phyloP scores from a whole-genome alignment of 371 early-diverging fungal species.

The Nematocida parisii region DNA sequence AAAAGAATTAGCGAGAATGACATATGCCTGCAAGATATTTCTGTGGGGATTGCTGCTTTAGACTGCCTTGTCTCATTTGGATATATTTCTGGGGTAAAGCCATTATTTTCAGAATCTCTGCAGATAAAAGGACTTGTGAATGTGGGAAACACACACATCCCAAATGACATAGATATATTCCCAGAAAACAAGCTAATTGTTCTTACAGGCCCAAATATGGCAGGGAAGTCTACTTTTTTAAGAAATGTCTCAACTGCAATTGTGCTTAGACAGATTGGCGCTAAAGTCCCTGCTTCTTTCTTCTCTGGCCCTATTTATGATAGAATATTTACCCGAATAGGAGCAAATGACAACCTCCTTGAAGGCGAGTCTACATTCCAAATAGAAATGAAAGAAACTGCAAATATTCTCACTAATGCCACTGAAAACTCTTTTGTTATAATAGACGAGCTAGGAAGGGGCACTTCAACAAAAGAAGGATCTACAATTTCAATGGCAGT shows the following conservation, averaged over 20 bases:
- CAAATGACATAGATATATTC: conserved; percentile 77
- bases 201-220: conserved; percentile 94
- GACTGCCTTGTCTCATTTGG: conserved; percentile 78
- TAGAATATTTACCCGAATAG: conserved; percentile 74
- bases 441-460: conserved; percentile 96
- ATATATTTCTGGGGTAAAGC: conserved; percentile 73
- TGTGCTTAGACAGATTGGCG: conserved; percentile 94
- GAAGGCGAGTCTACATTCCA: conserved; percentile 95
- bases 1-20: conserved; percentile 43
- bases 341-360: conserved; percentile 81
- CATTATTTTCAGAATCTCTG: conserved; percentile 82
- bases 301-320: conserved; percentile 73
- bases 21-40: conserved; percentile 72
- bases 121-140: conserved; percentile 51
- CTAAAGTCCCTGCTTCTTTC: conserved; percentile 82
- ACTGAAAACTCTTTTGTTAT: conserved; percentile 89
- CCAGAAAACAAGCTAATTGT: conserved; percentile 76
- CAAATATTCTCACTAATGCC: conserved; percentile 83
- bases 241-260: conserved; percentile 82
- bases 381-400: conserved; percentile 91
- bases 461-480: conserved; percentile 95
- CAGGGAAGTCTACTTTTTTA: conserved; percentile 82
- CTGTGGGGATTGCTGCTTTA: conserved; percentile 76
- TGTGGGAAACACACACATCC: conserved; percentile 74
- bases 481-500: conserved; percentile 89